These are phyloP conservation scores for Fibroporia radiculosa DNA, from an alignment of 768 basidiomycete genomes.

Conservation along the genomic window DNA sequence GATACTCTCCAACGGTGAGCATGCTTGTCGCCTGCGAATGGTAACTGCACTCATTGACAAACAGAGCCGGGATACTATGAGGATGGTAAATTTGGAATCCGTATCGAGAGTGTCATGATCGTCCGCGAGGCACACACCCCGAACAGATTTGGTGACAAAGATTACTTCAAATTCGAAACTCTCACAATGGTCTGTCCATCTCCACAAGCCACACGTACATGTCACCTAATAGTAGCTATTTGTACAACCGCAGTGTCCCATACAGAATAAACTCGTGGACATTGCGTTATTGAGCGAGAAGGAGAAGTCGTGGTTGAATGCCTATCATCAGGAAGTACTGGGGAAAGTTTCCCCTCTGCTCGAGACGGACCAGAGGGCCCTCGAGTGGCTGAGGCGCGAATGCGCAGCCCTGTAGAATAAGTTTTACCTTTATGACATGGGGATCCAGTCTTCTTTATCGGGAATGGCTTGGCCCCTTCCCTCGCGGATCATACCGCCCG, in stretches of 20 bases:
- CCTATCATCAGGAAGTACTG: slow-evolving; percentile 71
- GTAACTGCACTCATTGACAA: neutral
- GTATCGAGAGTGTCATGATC: slow-evolving; percentile 86
- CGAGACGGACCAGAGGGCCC: slow-evolving; percentile 47
- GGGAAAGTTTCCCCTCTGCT: slow-evolving; percentile 71
- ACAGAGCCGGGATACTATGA: slow-evolving; percentile 87
- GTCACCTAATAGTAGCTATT: neutral
- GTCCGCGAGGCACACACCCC: slow-evolving; percentile 64
- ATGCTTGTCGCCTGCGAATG: neutral
- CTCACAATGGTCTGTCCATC: slow-evolving; percentile 65
- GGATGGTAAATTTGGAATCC: slow-evolving; percentile 86
- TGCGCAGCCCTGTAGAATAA: slow-evolving; percentile 29
- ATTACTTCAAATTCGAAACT: slow-evolving; percentile 78
- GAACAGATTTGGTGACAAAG: slow-evolving; percentile 74
- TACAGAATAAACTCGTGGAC: slow-evolving; percentile 80
- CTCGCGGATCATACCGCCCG: neutral
- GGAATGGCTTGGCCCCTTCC: neutral
- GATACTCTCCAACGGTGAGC: slow-evolving; percentile 79
- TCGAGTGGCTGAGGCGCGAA: slow-evolving; percentile 58
- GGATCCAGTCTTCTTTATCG: neutral
- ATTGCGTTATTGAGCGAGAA: slow-evolving; percentile 45
- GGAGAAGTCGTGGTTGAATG: slow-evolving; percentile 81
- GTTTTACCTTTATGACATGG: neutral
- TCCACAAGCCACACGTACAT: neutral
- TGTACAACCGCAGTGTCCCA: slow-evolving; percentile 69